Percentiles rank a stretch among this genome's conserved stretches.
phyloP scores from a whole-genome alignment of 2,329 filamentous ascomycete species.

The Beauveria sp. region DNA sequence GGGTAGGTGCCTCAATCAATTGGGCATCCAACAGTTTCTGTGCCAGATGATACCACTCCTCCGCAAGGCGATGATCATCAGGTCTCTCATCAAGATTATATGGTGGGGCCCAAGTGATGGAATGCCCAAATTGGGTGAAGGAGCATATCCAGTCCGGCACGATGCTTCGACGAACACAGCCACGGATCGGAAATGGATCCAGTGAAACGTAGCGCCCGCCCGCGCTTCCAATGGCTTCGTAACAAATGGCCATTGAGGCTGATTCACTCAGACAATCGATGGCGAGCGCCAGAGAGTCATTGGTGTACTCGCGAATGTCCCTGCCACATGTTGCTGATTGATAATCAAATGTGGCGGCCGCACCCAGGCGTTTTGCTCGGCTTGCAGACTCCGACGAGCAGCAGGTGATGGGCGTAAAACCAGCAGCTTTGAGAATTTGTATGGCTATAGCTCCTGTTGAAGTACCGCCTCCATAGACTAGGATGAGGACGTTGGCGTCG shows the following conservation, averaged over 20 bases:
- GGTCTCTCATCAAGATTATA: background rate
- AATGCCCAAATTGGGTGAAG: background rate
- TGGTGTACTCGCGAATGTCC: conserved; percentile 16
- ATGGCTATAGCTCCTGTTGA: conserved; percentile 22
- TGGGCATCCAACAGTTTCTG: background rate
- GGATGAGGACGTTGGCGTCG: conserved; percentile 13
- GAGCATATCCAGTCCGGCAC: background rate
- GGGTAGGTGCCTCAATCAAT: background rate
- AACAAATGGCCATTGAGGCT: conserved; percentile 13
- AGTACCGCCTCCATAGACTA: conserved; percentile 23
- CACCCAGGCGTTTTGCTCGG: background rate
- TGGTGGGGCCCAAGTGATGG: background rate
- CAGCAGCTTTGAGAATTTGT: conserved; percentile 11
- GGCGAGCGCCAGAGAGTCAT: conserved; percentile 11
- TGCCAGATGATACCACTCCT: background rate
- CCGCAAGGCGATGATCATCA: background rate
- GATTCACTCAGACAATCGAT: conserved; percentile 15
- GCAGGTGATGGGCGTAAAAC: background rate
- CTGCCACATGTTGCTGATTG: conserved; percentile 13
- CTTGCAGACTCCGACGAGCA: background rate
- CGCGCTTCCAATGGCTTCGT: conserved; percentile 2
- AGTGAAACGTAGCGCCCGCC: background rate
- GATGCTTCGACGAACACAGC: background rate
- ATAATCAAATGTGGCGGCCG: conserved; percentile 16
- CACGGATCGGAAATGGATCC: background rate